Evolutionary conservation across 305 asterid genomes (phyloP).

Genomic region (Solanum hybrid): DNA sequence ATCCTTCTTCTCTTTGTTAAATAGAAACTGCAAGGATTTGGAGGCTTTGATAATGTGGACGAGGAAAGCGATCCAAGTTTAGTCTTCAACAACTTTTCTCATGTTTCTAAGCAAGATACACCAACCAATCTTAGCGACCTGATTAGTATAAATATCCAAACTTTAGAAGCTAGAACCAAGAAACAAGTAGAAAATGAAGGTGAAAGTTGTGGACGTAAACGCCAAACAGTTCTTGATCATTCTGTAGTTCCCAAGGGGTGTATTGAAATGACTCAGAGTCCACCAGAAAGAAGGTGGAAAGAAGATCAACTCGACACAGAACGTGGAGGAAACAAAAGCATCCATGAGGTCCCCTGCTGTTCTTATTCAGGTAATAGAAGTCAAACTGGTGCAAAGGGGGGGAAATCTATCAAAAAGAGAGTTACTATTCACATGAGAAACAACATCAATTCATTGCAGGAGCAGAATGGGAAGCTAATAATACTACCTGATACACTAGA

Average conservation of each 20-base stretch:
- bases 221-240: not conserved
- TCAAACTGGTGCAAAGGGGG: constrained; percentile 15
- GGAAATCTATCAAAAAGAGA: constrained; percentile 40
- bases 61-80: constrained; percentile 27
- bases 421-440: constrained; percentile 55
- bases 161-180: constrained; percentile 16
- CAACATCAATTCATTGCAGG: constrained; percentile 17
- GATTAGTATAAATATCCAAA: constrained; percentile 9
- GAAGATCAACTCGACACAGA: constrained; percentile 30
- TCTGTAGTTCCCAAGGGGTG: not conserved
- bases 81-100: constrained; percentile 17
- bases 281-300: not conserved
- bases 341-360: constrained; percentile 20
- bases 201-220: constrained; percentile 32
- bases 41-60: constrained; percentile 30
- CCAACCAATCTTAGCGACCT: not conserved
- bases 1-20: not conserved
- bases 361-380: constrained; percentile 13
- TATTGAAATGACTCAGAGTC: not conserved
- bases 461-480: constrained; percentile 48
- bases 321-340: constrained; percentile 25
- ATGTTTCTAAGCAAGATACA: constrained; percentile 3
- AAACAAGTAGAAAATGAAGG: constrained; percentile 37
- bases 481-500: constrained; percentile 60
- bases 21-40: constrained; percentile 46